Evolutionary conservation across 768 basidiomycete species (phyloP).

Genomic region (Lactifluus piperatus): DNA sequence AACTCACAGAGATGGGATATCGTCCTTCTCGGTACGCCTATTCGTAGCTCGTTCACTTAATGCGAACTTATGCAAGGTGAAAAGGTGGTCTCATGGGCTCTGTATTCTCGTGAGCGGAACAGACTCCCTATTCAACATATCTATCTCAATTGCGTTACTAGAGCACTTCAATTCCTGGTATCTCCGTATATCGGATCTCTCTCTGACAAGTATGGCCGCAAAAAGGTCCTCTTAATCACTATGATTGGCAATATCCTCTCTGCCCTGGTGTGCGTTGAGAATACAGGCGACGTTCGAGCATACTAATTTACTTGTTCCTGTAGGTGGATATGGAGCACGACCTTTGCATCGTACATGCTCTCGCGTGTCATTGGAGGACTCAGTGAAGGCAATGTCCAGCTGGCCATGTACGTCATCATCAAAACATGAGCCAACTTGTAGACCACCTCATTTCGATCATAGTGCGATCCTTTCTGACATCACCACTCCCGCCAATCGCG

Average conservation of each 20-base stretch:
- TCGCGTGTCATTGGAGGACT: constrained; percentile 88
- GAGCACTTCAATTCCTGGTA: constrained; percentile 75
- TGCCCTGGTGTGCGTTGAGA: constrained; percentile 62
- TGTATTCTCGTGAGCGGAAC: constrained; percentile 67
- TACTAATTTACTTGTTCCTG: constrained; percentile 4
- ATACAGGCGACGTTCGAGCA: background rate
- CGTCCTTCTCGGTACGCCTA: constrained; percentile 71
- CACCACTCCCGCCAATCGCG: constrained; percentile 68
- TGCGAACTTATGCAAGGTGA: background rate
- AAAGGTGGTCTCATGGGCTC: constrained; percentile 87
- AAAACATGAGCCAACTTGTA: background rate
- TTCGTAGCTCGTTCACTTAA: background rate
- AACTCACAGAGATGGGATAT: constrained; percentile 86
- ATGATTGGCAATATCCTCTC: constrained; percentile 94
- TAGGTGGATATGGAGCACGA: constrained; percentile 86
- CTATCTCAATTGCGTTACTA: constrained; percentile 24
- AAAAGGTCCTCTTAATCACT: constrained; percentile 67
- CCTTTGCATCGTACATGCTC: constrained; percentile 83
- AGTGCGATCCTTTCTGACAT: constrained; percentile 94
- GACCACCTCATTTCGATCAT: background rate
- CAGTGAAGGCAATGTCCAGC: constrained; percentile 95
- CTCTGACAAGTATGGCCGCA: constrained; percentile 87
- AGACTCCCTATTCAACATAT: background rate
- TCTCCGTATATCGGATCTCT: constrained; percentile 76
- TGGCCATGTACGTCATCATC: constrained; percentile 68